Conservation (phyloP, 1,284 basidiomycete genomes). For the Ustilago vetiveriae region DNA sequence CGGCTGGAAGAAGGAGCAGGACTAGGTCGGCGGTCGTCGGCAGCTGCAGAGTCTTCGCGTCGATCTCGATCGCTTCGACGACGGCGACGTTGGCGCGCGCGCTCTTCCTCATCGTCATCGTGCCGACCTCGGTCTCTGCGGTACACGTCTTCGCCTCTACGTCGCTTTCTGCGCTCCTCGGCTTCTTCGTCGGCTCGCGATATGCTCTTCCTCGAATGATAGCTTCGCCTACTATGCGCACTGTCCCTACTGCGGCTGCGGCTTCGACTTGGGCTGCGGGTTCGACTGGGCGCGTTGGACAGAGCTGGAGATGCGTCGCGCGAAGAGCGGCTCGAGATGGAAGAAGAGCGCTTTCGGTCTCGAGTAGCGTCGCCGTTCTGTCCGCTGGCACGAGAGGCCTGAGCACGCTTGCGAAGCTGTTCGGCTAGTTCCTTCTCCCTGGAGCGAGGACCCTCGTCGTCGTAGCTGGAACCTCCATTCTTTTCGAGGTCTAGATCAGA, state of each 20-base stretch:
- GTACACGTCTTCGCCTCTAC: slow-evolving; percentile 43
- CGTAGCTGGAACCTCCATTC: slow-evolving; percentile 8
- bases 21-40: slow-evolving; percentile 18
- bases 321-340: slow-evolving; percentile 29
- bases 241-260: slow-evolving; percentile 37
- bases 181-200: slow-evolving; percentile 60
- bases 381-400: slow-evolving; percentile 38
- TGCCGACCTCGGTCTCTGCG: slow-evolving; percentile 51
- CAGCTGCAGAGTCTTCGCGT: slow-evolving; percentile 16
- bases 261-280: slow-evolving; percentile 23
- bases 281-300: too few relatives aligned
- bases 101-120: slow-evolving; percentile 67
- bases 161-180: slow-evolving; percentile 56
- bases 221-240: slow-evolving; percentile 19
- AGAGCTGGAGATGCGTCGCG: slow-evolving; percentile 26
- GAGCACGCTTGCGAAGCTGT: slow-evolving; percentile 57
- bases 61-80: slow-evolving; percentile 41
- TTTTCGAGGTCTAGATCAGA: slow-evolving; percentile 31
- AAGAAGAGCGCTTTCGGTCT: slow-evolving; percentile 21
- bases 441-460: slow-evolving; percentile 20
- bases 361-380: slow-evolving; percentile 9
- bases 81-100: slow-evolving; percentile 62
- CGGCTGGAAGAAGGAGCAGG: slow-evolving; percentile 31
- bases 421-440: slow-evolving; percentile 62
- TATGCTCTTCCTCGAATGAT: slow-evolving; percentile 29